Base-by-base conservation (phyloP, 148 eudicot genomes). In the Fallopia convolvulus region DNA sequence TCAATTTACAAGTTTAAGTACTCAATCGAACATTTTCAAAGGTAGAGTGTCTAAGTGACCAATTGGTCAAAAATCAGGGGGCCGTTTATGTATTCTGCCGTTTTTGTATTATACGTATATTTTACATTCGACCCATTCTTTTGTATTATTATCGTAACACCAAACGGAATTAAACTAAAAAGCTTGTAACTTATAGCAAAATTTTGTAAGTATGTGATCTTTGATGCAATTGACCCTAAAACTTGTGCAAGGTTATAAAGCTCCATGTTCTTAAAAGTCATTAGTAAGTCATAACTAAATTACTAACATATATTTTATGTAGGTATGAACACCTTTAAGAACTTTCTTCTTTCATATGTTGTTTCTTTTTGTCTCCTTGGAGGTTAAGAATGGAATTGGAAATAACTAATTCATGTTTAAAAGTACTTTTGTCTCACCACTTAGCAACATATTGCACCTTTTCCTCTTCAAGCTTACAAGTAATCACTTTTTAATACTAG, bases 381-480 rank as follows among this genome's bases (percentile, higher is more conserved):
- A 75, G 71, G 84, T 68, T 76, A 79, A 82, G 80, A 14, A 73
- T 76, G 71, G 80, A 76, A 65, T 79, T 65, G 14, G 36, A 75
- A 74, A n/a, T 72, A 42, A 21, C 23, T 9, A 21, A 74, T 15
- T 26, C 5, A 33, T 56, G 15, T 39, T 39, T 20, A 18, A 13
- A 72, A 77, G 74, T 30, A 81, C 74, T 58, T 47, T 44, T 70
- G 50, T 72, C 65, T 68, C 8, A 40, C 68, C 41, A 42, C 44
- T n/a, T 41, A 74, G 15, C 32, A 44, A 53, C 70, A 78, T 5
- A 47, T 78, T 75, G 76, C 76, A 75, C 81, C 79, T 82, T 78
- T 17, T 21, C 72, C 72, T 68, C 72, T 68, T 39, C 44, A 68
- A 68, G 9, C 46, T 39, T 68, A 68, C 36, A 39, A 36, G 44